Evolutionary conservation across 2,329 filamentous ascomycete genomes (phyloP), one percentile per base, ranked within the genome.

Genomic region (Fusarium sp.): DNA sequence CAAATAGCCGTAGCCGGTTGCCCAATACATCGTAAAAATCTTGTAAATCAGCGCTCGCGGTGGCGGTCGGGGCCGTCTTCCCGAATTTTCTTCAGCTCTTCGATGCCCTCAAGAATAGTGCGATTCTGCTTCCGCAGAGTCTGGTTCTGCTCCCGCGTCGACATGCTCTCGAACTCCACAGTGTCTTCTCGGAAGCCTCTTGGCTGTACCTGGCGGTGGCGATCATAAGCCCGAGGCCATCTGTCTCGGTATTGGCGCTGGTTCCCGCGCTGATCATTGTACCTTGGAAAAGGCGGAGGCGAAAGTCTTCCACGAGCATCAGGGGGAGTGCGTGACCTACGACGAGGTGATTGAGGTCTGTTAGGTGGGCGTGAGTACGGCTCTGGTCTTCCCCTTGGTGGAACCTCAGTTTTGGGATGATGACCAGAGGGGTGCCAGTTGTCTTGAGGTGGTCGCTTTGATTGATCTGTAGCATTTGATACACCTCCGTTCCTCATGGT

Each of bases 141-240:
- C 2, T 5, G 1, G 6, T 62, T 42, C 4, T 61, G 58, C 3
- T 49, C 4, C 9, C 20, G 4, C 1, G 47, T 61, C 0, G 61
- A 21, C 66, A 69, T 55, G 0, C 23, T 25, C 1, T 48, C n/a
- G 2, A 72, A 72, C 6, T 66, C 67, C 0, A 23, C 50, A 0
- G 67, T 69, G 0, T 18, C 36, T 14, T 72, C 67, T 1, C 69
- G 58, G 21, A 66, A 58, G 2, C 56, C 23, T 5, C 40, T 29
- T 0, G 45, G 40, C 4, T 5, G 31, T 7, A 5, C 2, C 17
- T 27, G 27, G 15, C 9, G 20, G 4, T 17, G 11, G 7, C 10
- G 9, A 10, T 27, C n/a, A 1, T 6, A 4, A 2, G 31, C 4
- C 6, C 31, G 31, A 33, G 31, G 25, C 25, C 25, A 25, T 25